Conservation (phyloP, 2,329 filamentous ascomycete species). For the Elsinoe arachidis region DNA sequence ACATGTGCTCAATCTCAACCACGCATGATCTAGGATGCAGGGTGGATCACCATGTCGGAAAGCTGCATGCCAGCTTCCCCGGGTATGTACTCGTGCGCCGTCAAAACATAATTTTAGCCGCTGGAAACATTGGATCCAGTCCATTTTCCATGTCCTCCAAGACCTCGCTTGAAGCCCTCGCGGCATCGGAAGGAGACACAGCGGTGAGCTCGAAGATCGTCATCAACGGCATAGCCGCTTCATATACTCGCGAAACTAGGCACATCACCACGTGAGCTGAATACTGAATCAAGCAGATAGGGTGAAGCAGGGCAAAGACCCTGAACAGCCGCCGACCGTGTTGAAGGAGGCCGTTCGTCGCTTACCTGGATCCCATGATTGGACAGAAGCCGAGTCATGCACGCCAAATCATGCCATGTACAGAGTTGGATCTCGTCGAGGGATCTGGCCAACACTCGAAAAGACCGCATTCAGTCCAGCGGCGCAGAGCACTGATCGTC, state of each 20-base stretch:
- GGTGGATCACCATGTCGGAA: background rate
- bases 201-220: background rate
- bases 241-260: background rate
- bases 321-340: slow-evolving; percentile 4
- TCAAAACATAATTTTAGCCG: background rate
- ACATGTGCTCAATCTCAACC: slow-evolving; percentile 12
- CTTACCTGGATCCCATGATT: slow-evolving; percentile 11
- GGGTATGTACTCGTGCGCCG: slow-evolving; percentile 7
- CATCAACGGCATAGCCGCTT: background rate
- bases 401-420: slow-evolving; percentile 2
- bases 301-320: background rate
- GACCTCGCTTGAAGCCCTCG: background rate
- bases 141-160: background rate
- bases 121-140: background rate
- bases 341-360: background rate
- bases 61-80: slow-evolving; percentile 5
- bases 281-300: slow-evolving; percentile 10
- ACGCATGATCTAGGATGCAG: background rate
- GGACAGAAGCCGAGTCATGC: slow-evolving; percentile 3
- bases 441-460: slow-evolving; percentile 5
- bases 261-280: slow-evolving; percentile 10
- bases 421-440: background rate
- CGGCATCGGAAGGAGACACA: background rate
- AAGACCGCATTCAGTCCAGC: background rate
- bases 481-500: slow-evolving; percentile 9